These are phyloP conservation scores for Rhododendron vialii DNA, from an alignment of 148 eudicot species.

Conservation along the genomic window DNA sequence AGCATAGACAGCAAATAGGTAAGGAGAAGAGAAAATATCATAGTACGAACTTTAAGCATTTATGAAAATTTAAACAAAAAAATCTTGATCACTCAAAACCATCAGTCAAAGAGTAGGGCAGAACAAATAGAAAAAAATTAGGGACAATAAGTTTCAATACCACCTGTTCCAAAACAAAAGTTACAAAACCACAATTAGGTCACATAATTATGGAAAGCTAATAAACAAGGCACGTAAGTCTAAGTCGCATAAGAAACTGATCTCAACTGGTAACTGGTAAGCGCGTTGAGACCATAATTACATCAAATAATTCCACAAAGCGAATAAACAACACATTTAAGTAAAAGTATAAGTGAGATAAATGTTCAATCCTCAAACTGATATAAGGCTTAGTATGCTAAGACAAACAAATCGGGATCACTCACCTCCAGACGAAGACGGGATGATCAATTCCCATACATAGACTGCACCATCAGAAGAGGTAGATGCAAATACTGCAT, in stretches of 20 bases:
- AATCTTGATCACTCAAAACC: background rate
- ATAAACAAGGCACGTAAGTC: background rate
- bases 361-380: background rate
- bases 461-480: slow-evolving; percentile 81
- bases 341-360: background rate
- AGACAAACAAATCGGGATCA: background rate
- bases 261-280: background rate
- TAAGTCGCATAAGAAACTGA: background rate
- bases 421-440: slow-evolving; percentile 55
- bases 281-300: background rate
- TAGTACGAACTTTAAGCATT: background rate
- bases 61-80: background rate
- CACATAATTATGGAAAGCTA: background rate
- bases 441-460: slow-evolving; percentile 70
- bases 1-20: background rate
- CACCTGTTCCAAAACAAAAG: background rate
- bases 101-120: background rate
- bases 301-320: background rate
- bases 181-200: background rate
- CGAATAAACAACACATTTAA: background rate
- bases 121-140: background rate
- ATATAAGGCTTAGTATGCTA: background rate
- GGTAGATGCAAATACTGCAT: slow-evolving; percentile 77
- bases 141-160: background rate
- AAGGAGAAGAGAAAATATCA: background rate